phyloP scores from a whole-genome alignment of 768 basidiomycete genomes.

The Tylopilus balloui region DNA sequence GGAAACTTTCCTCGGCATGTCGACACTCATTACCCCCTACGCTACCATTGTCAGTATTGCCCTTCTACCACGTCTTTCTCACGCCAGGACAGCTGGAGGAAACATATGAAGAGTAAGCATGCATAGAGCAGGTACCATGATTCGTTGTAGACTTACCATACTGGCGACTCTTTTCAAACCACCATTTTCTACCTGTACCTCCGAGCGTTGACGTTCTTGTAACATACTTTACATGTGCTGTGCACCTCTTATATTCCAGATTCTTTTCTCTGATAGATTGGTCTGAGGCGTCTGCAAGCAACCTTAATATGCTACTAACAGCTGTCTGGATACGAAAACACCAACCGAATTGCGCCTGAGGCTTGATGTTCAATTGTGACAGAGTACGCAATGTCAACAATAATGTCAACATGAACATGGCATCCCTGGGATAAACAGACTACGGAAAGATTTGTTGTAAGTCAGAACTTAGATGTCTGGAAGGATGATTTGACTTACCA shows the following conservation, averaged over 20 bases:
- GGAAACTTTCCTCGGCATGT: conserved; percentile 16
- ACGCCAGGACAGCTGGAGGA: conserved; percentile 16
- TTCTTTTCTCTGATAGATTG: background rate
- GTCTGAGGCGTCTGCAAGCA: background rate
- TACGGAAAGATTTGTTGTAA: too few relatives aligned
- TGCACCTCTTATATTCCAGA: too few relatives aligned
- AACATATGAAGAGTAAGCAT: conserved; percentile 16
- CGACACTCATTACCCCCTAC: conserved; percentile 16
- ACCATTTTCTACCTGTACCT: background rate
- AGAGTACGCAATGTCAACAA: background rate
- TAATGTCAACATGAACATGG: background rate
- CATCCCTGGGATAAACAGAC: background rate
- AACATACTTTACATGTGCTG: too few relatives aligned
- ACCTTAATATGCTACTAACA: background rate
- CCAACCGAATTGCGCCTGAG: background rate
- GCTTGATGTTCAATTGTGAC: background rate
- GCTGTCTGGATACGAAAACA: too few relatives aligned
- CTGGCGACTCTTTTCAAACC: background rate
- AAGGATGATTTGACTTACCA: background rate
- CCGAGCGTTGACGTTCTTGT: background rate
- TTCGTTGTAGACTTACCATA: background rate
- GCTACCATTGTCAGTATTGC: conserved; percentile 15
- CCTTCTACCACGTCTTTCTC: conserved; percentile 14
- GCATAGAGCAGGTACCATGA: background rate
- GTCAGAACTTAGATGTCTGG: too few relatives aligned